Base-by-base conservation (phyloP, 495 filamentous ascomycete species). In the Penicillium cosmopolitanum region DNA sequence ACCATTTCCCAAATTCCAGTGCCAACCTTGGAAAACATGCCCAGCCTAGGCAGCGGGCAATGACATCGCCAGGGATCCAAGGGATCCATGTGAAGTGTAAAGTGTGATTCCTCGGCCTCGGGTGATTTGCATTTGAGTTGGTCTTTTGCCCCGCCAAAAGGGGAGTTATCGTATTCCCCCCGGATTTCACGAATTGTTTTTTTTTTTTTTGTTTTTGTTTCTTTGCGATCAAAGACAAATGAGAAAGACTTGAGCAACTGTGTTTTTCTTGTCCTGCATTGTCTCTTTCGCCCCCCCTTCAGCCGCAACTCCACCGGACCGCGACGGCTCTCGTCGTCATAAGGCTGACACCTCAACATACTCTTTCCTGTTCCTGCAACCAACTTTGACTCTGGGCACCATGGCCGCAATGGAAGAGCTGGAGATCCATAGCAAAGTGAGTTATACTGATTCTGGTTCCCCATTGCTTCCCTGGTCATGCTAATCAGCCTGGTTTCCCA, bases 371-470 rank as follows among this genome's bases (percentile, higher is more conserved):
- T 44, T 9, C 16, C 15, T 38, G 36, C 36, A 38, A 40, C 55
- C 51, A 31, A 3, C 51, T 56, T 51, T 42, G 50, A 57, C 46
- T 52, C 34, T 33, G 48, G 48, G 48, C 51, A 65, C 57, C 71
- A 96, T 96, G 91, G 91, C 91, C 44, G 91, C 90, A 66, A 96
- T 98, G 84, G 95, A 98, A 80, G 92, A 97, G 80, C 79, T 98
- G 61, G 95, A 97, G 74, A 90, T 98, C 61, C 95, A 97, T 73
- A 96, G 92, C 87, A 97, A 93, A 87, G 95, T 96, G 82, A 60
- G 83, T 44, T 44, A 19, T 6, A 16, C 42, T 44, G 13, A 38
- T 38, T 31, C 9, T n/a, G 9, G n/a, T 38, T 12, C 15, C 36
- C 36, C 36, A 38, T n/a, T 38, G 36, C 33, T 31, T 8, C 28